Conservation (phyloP, 2,329 filamentous ascomycete genomes). For the Monilinia aucupariae region DNA sequence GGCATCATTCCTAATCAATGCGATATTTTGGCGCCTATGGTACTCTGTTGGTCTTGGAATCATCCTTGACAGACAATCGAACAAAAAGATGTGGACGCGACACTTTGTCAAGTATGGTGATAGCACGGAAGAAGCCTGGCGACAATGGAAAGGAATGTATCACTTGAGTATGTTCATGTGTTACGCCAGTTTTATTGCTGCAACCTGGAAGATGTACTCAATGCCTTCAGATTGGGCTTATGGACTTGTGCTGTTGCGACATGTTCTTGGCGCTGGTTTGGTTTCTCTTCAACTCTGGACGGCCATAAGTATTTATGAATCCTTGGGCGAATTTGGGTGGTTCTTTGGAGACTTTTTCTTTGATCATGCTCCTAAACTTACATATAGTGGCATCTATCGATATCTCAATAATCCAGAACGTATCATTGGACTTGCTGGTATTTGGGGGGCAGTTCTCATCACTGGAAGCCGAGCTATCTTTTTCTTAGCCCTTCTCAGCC, state of each 20-base stretch:
- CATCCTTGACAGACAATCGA: constrained; percentile 79
- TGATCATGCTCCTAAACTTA: constrained; percentile 79
- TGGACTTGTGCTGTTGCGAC: constrained; percentile 78
- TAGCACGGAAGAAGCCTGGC: constrained; percentile 84
- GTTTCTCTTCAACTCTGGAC: constrained; percentile 91
- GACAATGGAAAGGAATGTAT: constrained; percentile 95
- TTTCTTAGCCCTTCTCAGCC: constrained; percentile 76
- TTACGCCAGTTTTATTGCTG: constrained; percentile 81
- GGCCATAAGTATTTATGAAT: constrained; percentile 86
- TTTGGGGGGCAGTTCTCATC: constrained; percentile 92
- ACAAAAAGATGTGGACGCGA: constrained; percentile 88
- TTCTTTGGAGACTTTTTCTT: constrained; percentile 99
- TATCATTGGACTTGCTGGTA: constrained; percentile 85
- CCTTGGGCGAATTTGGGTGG: constrained; percentile 95
- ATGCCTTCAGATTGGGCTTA: constrained; percentile 82
- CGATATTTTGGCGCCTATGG: constrained; percentile 81
- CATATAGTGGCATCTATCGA: constrained; percentile 94
- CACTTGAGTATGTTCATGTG: constrained; percentile 89
- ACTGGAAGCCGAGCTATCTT: constrained; percentile 86
- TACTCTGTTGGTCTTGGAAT: constrained; percentile 83
- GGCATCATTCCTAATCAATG: constrained; percentile 73
- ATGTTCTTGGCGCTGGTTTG: constrained; percentile 75
- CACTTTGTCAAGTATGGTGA: constrained; percentile 98
- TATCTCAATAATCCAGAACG: constrained; percentile 97
- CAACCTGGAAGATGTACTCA: constrained; percentile 94